These are phyloP conservation scores for Globisporangium megalacanthum DNA, from an alignment of 352 stramenopile species.

Conservation along the genomic window DNA sequence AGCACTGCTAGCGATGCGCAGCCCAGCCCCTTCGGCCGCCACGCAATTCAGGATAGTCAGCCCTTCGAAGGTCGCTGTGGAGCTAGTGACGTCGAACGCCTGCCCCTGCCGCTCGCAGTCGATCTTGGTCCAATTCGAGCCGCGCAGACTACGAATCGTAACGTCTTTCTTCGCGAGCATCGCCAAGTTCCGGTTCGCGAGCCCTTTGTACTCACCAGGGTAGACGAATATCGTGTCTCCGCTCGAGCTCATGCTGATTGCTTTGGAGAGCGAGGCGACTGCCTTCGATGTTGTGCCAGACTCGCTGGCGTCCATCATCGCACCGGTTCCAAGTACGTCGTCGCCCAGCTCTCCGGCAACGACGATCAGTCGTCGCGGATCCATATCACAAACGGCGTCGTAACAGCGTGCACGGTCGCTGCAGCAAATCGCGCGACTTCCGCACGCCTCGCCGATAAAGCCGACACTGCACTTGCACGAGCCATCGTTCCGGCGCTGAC, in stretches of 20 bases:
- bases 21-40: slow-evolving; percentile 15
- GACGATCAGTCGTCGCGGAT: slow-evolving; percentile 32
- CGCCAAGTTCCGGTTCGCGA: slow-evolving; percentile 27
- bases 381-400: slow-evolving; percentile 31
- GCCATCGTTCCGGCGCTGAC: slow-evolving; percentile 22
- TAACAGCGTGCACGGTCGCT: slow-evolving; percentile 26
- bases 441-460: slow-evolving; percentile 64
- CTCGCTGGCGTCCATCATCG: slow-evolving; percentile 51
- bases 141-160: slow-evolving; percentile 37
- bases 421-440: slow-evolving; percentile 60
- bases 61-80: slow-evolving; percentile 22
- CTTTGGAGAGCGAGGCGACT: slow-evolving; percentile 34
- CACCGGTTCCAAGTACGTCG: slow-evolving; percentile 40
- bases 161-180: slow-evolving; percentile 13
- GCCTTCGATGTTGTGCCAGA: slow-evolving; percentile 46
- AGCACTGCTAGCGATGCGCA: slow-evolving; percentile 15
- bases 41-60: slow-evolving; percentile 36
- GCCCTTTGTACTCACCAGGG: slow-evolving; percentile 39
- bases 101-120: slow-evolving; percentile 24
- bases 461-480: slow-evolving; percentile 56
- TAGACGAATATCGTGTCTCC: slow-evolving; percentile 49
- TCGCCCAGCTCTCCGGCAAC: slow-evolving; percentile 52
- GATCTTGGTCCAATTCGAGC: slow-evolving; percentile 40
- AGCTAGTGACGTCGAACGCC: slow-evolving; percentile 10
- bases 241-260: slow-evolving; percentile 24